phyloP scores from a whole-genome alignment of 2,329 filamentous ascomycete genomes.

The Pyrenophora seminiperda region DNA sequence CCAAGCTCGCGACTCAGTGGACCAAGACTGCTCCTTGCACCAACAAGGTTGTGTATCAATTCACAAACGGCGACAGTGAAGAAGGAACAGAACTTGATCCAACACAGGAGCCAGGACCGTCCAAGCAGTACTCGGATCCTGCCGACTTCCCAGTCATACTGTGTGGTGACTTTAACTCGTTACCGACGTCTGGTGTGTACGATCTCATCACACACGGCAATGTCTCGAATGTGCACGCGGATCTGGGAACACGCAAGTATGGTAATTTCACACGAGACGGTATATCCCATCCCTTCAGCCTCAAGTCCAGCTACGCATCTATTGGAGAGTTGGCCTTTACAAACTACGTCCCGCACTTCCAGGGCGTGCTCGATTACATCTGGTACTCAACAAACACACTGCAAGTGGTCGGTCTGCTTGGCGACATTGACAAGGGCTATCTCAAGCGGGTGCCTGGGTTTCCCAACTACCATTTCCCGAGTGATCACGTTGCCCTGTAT shows the following conservation, averaged over 20 bases:
- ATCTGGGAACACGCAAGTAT: conserved; percentile 81
- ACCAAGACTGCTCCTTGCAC: conserved; percentile 77
- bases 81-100: conserved; percentile 60
- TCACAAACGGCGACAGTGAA: conserved; percentile 53
- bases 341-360: conserved; percentile 95
- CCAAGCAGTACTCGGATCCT: conserved; percentile 82
- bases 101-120: conserved; percentile 72
- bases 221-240: conserved; percentile 76
- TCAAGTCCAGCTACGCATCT: conserved; percentile 86
- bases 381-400: conserved; percentile 95
- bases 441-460: conserved; percentile 87
- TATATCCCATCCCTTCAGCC: conserved; percentile 90
- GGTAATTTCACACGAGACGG: conserved; percentile 91
- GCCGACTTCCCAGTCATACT: conserved; percentile 89
- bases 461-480: conserved; percentile 92
- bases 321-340: conserved; percentile 90
- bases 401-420: conserved; percentile 81
- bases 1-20: conserved; percentile 84
- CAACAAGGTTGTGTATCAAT: conserved; percentile 69
- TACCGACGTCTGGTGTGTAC: conserved; percentile 84
- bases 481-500: conserved; percentile 88
- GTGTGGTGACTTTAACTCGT: conserved; percentile 96
- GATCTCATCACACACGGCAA: conserved; percentile 83
- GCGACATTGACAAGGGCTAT: conserved; percentile 84
- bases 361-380: conserved; percentile 92